phyloP scores from a whole-genome alignment of 371 early-diverging fungal species.

The Mucor sp. region DNA sequence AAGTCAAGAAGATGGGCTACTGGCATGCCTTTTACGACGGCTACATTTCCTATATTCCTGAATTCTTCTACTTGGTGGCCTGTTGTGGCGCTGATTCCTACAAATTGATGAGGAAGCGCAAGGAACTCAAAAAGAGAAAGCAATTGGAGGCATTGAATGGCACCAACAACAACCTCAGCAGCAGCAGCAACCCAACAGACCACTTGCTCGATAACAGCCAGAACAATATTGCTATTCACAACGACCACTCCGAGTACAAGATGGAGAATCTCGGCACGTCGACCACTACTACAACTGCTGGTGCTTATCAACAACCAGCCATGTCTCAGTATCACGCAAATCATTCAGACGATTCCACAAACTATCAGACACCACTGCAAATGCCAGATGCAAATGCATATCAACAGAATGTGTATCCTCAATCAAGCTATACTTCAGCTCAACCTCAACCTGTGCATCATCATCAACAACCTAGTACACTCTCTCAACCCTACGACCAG shows the following conservation, averaged over 20 bases:
- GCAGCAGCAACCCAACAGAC: constrained; percentile 7
- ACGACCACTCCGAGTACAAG: not conserved
- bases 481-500: not conserved
- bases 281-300: not conserved
- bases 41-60: constrained; percentile 45
- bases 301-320: not conserved
- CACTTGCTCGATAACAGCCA: not conserved
- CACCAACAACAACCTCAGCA: not conserved
- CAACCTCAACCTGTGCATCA: not conserved
- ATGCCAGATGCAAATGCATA: not conserved
- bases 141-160: not conserved
- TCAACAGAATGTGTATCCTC: not conserved
- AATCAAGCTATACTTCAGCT: not conserved
- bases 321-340: not conserved
- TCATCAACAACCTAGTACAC: not conserved
- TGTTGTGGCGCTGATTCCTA: constrained; percentile 44
- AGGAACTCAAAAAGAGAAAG: constrained; percentile 23
- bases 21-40: constrained; percentile 44
- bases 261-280: not conserved
- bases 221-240: not conserved
- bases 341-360: not conserved
- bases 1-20: not conserved
- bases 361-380: not conserved
- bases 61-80: constrained; percentile 32
- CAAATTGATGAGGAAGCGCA: constrained; percentile 37